These are phyloP conservation scores for Ballota nigra DNA, from an alignment of 257 asterid genomes.

Conservation along the genomic window DNA sequence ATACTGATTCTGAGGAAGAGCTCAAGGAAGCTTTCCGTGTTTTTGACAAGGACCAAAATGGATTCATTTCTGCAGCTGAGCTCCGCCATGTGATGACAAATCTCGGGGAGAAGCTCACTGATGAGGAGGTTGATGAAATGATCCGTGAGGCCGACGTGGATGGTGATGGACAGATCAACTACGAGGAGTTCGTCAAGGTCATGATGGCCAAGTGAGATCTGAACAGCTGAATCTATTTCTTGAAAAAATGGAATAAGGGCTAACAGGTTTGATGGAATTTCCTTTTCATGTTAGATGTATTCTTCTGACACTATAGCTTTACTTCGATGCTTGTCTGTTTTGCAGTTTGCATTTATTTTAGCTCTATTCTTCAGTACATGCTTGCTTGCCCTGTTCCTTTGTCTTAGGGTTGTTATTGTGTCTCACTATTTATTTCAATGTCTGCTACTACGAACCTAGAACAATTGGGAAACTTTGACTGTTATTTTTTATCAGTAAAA, in stretches of 20 bases:
- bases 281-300: constrained; percentile 32
- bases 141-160: constrained; percentile 90
- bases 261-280: constrained; percentile 34
- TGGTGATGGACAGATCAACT: constrained; percentile 91
- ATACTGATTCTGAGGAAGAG: constrained; percentile 89
- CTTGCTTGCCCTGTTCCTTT: constrained; percentile 32
- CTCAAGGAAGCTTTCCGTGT: constrained; percentile 89
- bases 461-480: constrained; percentile 10
- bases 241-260: constrained; percentile 29
- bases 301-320: constrained; percentile 25
- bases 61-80: constrained; percentile 87
- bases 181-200: constrained; percentile 87
- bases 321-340: constrained; percentile 24
- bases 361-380: constrained; percentile 28
- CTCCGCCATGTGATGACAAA: constrained; percentile 90
- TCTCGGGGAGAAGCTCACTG: constrained; percentile 88
- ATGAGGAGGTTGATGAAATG: constrained; percentile 91
- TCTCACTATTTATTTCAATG: constrained; percentile 15
- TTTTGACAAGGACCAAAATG: constrained; percentile 84
- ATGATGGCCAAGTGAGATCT: constrained; percentile 86
- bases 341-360: constrained; percentile 24
- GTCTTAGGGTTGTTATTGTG: constrained; percentile 23
- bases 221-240: constrained; percentile 24
- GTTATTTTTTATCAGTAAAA: constrained; percentile 5
- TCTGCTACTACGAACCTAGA: constrained; percentile 21